These are phyloP conservation scores for Cetraspora pellucida DNA, from an alignment of 192 early-diverging fungal genomes.

Conservation along the genomic window DNA sequence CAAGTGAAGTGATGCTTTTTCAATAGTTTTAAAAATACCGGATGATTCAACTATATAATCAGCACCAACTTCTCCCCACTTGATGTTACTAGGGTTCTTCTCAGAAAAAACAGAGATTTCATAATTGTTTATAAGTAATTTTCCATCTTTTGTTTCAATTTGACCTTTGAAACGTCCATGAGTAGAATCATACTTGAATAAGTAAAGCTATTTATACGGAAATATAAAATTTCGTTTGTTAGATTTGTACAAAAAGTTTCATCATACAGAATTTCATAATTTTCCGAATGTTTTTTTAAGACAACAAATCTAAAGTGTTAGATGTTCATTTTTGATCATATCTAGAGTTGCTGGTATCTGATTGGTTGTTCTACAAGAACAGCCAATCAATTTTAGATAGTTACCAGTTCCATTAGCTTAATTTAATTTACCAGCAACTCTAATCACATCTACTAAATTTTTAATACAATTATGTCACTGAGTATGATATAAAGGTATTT, in stretches of 20 bases:
- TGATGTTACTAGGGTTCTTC: constrained; percentile 84
- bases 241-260: too few species aligned
- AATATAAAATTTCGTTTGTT: neutral
- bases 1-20: constrained; percentile 83
- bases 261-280: too few species aligned
- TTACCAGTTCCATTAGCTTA: too few species aligned
- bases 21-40: constrained; percentile 94
- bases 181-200: constrained; percentile 98
- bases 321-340: constrained; percentile 1
- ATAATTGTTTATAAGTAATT: constrained; percentile 87
- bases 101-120: constrained; percentile 73
- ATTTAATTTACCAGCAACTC: too few species aligned
- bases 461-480: too few species aligned
- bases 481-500: constrained; percentile 26
- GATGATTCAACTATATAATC: constrained; percentile 98
- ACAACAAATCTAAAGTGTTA: neutral
- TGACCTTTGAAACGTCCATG: constrained; percentile 93
- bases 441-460: too few species aligned
- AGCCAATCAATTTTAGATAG: too few species aligned
- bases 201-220: constrained; percentile 64
- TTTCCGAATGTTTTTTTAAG: neutral
- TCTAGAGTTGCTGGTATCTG: too few species aligned
- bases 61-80: constrained; percentile 82
- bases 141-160: constrained; percentile 78
- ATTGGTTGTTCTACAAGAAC: too few species aligned